These are phyloP conservation scores for Sistotremastrum niveocremeum DNA, from an alignment of 768 basidiomycete genomes.

Conservation along the genomic window DNA sequence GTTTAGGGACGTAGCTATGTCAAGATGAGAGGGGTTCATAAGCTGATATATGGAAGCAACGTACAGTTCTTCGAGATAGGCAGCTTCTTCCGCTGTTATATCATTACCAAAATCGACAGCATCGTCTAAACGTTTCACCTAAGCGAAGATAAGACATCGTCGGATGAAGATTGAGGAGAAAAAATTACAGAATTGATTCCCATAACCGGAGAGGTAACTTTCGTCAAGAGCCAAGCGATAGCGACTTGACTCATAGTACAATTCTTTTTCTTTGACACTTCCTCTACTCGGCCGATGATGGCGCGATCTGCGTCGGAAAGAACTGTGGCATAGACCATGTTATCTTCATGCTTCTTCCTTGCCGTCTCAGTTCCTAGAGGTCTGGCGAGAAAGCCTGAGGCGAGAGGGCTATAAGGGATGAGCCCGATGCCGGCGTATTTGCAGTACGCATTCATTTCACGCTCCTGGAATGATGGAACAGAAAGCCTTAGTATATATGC, in stretches of 20 bases:
- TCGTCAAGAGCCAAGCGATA: conserved; percentile 23
- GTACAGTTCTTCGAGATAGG: no score
- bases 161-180: background rate
- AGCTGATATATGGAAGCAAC: no score
- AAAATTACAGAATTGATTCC: conserved; percentile 21
- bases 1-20: no score
- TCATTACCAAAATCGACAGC: no score
- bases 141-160: no score
- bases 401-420: conserved; percentile 23
- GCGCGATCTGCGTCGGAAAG: conserved; percentile 12
- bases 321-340: conserved; percentile 5
- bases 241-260: conserved; percentile 26
- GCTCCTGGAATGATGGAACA: conserved; percentile 1
- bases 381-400: conserved; percentile 13
- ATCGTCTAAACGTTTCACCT: no score
- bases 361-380: conserved; percentile 5
- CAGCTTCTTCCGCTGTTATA: no score
- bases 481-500: background rate
- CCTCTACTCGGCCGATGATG: conserved; percentile 19
- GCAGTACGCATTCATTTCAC: conserved; percentile 10
- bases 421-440: conserved; percentile 17
- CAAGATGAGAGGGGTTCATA: no score
- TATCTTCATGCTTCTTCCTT: background rate
- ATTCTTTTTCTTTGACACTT: conserved; percentile 22
- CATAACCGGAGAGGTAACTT: conserved; percentile 29